Conservation (phyloP, 306 rosid species). For the Lithocarpus polystachyus region DNA sequence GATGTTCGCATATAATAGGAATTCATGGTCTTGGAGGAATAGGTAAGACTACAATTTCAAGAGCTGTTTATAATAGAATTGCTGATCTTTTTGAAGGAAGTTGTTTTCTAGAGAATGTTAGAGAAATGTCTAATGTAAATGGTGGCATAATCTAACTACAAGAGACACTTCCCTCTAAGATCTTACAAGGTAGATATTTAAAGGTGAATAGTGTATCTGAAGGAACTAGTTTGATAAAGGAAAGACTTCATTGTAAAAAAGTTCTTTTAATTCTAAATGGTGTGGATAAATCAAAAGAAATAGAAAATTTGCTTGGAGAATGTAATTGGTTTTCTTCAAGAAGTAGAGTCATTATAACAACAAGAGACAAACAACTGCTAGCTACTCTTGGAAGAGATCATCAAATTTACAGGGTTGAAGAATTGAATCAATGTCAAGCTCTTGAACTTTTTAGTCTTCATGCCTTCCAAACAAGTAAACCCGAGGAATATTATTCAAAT, state of each 20-base stretch:
- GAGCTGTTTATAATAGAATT: too few species aligned
- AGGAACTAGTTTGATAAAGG: conserved; percentile 9
- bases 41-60: too few species aligned
- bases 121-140: background rate
- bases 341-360: conserved; percentile 18
- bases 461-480: background rate
- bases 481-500: background rate
- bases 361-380: background rate
- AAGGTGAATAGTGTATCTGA: background rate
- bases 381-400: background rate
- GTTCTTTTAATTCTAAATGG: conserved; percentile 21
- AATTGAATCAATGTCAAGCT: background rate
- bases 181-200: conserved; percentile 3
- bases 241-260: conserved; percentile 2
- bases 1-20: too few species aligned
- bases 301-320: conserved; percentile 10
- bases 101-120: too few species aligned
- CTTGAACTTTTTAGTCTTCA: too few species aligned
- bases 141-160: conserved; percentile 12
- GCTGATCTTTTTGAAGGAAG: too few species aligned
- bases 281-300: conserved; percentile 1
- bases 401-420: background rate
- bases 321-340: conserved; percentile 17
- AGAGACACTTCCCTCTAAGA: conserved; percentile 5
- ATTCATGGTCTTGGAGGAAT: too few species aligned